Conservation (phyloP, 2,329 filamentous ascomycete genomes). For the Ophiostoma sp. region DNA sequence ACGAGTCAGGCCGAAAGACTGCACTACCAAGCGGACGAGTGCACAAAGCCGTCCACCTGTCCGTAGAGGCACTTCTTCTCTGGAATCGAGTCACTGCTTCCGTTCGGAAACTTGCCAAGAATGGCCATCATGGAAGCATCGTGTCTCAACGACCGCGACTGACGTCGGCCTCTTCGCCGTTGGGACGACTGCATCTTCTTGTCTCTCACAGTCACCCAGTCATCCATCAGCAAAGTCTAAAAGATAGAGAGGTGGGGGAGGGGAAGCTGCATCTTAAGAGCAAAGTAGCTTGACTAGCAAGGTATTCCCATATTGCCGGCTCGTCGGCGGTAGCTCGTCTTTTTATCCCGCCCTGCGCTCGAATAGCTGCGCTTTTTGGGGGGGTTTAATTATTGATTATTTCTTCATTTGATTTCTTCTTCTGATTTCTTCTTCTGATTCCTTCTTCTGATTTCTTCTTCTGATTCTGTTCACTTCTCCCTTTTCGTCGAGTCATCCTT, state of each 20-base stretch:
- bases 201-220: no score
- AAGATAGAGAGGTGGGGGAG: not conserved
- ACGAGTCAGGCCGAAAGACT: not conserved
- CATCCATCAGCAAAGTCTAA: not conserved
- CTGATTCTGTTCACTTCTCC: not conserved
- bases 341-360: not conserved
- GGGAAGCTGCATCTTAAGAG: not conserved
- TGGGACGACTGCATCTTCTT: no score
- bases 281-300: not conserved
- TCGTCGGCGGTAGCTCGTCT: not conserved
- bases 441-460: not conserved
- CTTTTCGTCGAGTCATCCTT: not conserved
- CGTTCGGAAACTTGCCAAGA: no score
- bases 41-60: not conserved
- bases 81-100: no score
- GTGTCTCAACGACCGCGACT: no score
- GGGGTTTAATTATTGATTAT: not conserved
- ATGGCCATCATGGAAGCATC: no score
- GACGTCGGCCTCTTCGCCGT: no score
- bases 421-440: not conserved
- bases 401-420: not conserved
- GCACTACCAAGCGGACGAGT: not conserved
- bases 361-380: not conserved
- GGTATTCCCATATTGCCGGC: not conserved
- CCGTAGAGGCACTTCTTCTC: not conserved